Evolutionary conservation across 257 asterid genomes (phyloP).

Genomic region (Cordia subcordata): DNA sequence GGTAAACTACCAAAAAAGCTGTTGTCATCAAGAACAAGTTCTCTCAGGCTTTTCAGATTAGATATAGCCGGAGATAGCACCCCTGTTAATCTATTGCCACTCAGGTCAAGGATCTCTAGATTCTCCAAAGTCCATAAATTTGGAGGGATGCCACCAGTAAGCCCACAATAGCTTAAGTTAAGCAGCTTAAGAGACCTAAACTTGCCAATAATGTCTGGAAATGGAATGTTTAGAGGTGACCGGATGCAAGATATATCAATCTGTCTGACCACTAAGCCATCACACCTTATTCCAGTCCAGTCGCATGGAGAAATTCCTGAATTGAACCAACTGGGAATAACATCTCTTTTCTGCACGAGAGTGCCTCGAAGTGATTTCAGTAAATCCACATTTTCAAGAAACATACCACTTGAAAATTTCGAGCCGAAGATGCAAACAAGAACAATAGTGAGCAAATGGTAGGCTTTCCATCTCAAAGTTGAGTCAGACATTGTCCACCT

Average conservation of each 20-base stretch:
- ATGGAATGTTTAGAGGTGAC: conserved; percentile 39
- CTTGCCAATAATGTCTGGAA: conserved; percentile 37
- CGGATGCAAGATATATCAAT: conserved; percentile 33
- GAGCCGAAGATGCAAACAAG: conserved; percentile 20
- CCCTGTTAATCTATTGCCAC: conserved; percentile 49
- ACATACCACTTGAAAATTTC: conserved; percentile 14
- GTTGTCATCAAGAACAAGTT: conserved; percentile 59
- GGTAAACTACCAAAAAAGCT: conserved; percentile 52
- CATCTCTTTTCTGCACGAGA: conserved; percentile 20
- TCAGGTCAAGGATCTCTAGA: conserved; percentile 51
- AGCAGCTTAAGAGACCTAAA: conserved; percentile 49
- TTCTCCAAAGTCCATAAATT: conserved; percentile 46
- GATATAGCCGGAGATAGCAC: conserved; percentile 32
- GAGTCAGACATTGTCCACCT: conserved; percentile 11
- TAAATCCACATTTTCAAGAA: conserved; percentile 27
- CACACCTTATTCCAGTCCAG: conserved; percentile 63
- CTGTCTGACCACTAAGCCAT: conserved; percentile 28
- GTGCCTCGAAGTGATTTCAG: conserved; percentile 37
- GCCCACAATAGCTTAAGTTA: conserved; percentile 55
- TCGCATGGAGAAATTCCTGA: conserved; percentile 45
- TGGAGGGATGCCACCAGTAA: conserved; percentile 42
- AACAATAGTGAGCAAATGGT: conserved; percentile 18
- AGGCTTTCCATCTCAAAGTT: conserved; percentile 8
- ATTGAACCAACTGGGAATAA: conserved; percentile 44
- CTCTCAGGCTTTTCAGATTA: conserved; percentile 33